Evolutionary conservation across 169 alveolate genomes (phyloP).

Genomic region (Fabrea salina): DNA sequence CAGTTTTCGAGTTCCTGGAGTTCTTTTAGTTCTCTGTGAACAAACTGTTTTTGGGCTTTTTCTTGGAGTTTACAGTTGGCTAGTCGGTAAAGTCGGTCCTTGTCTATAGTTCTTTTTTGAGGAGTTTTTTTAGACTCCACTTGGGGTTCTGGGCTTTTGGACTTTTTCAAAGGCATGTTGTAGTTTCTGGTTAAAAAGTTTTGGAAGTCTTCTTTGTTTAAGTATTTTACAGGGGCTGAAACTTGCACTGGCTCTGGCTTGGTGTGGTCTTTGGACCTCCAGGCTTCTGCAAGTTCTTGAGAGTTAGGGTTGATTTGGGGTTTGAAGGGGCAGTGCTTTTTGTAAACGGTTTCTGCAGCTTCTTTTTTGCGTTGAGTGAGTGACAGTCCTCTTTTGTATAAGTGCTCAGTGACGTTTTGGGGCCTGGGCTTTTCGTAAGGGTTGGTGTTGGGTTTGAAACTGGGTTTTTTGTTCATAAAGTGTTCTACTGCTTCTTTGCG

Average conservation of each 20-base stretch:
- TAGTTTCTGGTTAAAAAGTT: neutral
- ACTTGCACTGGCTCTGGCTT: neutral
- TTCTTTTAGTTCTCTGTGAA: neutral
- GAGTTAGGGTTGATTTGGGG: neutral
- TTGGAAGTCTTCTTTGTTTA: conserved; percentile 10
- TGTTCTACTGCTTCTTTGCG: neutral
- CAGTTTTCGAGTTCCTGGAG: conserved; percentile 1
- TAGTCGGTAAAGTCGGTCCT: neutral
- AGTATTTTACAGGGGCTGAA: neutral
- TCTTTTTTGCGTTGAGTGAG: neutral
- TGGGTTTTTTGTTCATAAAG: neutral
- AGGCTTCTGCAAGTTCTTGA: neutral
- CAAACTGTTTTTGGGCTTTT: neutral
- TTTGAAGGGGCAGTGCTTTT: neutral
- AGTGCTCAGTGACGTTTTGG: neutral
- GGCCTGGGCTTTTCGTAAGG: conserved; percentile 1
- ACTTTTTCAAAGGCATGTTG: neutral
- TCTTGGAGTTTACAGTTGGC: neutral
- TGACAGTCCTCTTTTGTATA: conserved; percentile 10
- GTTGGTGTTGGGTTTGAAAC: neutral
- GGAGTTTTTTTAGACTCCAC: neutral
- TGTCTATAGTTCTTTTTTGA: neutral
- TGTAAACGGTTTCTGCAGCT: conserved; percentile 2
- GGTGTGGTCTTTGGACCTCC: neutral
- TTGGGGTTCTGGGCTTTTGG: neutral